Evolutionary conservation across 495 filamentous ascomycete species (phyloP).

Genomic region (Annulohypoxylon nitens): DNA sequence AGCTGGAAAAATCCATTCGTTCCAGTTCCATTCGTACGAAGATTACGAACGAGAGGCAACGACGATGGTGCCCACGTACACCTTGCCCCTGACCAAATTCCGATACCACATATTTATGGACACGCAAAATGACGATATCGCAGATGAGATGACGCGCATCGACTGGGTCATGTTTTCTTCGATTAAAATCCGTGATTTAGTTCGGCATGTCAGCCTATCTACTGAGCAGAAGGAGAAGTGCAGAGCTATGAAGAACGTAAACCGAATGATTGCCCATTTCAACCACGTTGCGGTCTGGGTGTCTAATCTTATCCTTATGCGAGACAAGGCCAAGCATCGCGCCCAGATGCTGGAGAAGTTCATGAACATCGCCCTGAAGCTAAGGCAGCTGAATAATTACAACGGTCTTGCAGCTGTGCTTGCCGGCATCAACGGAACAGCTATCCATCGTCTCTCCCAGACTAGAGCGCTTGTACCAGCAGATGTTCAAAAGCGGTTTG

Average conservation of each 20-base stretch:
- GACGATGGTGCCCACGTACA: slow-evolving; percentile 72
- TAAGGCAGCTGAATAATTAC: slow-evolving; percentile 96
- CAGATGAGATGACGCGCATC: slow-evolving; percentile 91
- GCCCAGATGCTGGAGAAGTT: slow-evolving; percentile 92
- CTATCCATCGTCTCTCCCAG: slow-evolving; percentile 85
- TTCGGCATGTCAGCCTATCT: slow-evolving; percentile 86
- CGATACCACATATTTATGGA: slow-evolving; percentile 89
- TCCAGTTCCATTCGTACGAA: slow-evolving; percentile 73
- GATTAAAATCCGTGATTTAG: slow-evolving; percentile 94
- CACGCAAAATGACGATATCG: slow-evolving; percentile 81
- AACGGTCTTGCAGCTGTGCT: slow-evolving; percentile 93
- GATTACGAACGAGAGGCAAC: slow-evolving; percentile 80
- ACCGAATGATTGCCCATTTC: slow-evolving; percentile 94
- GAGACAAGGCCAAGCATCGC: slow-evolving; percentile 96
- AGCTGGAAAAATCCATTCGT: slow-evolving; percentile 52
- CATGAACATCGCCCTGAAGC: slow-evolving; percentile 85
- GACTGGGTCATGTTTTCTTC: slow-evolving; percentile 98
- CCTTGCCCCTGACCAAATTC: slow-evolving; percentile 74
- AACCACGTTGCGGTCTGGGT: slow-evolving; percentile 95
- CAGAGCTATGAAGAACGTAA: slow-evolving; percentile 85
- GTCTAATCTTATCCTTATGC: slow-evolving; percentile 88
- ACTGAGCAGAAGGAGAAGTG: slow-evolving; percentile 79
- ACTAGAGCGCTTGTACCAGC: slow-evolving; percentile 82
- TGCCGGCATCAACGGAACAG: slow-evolving; percentile 89
- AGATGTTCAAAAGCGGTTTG: slow-evolving; percentile 81